Evolutionary conservation across 176 grass and related monocot species (phyloP), one percentile per base, ranked within the genome.

Genomic region (Eleusine indica): DNA sequence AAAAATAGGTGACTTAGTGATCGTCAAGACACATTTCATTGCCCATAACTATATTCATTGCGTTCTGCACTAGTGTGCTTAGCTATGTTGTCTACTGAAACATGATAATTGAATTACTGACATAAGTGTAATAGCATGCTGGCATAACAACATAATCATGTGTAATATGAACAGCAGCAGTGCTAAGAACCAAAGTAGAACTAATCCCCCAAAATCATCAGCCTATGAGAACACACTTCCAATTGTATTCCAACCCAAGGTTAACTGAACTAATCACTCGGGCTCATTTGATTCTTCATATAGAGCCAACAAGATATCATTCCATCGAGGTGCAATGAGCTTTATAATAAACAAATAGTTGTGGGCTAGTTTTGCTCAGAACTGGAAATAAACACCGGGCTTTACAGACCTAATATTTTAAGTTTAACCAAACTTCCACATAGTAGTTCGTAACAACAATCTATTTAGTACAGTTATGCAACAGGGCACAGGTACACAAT

Each of bases 1-100:
- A 49, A 17, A 10, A 73, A 88, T 37, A 82, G 70, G 56, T 54
- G 76, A 87, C 49, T 76, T 71, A 83, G 74, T 60, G 46, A 22
- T 32, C 44, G 44, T 30, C 25, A 71, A 68, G 69, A 84, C 54
- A 16, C 17, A 29, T 74, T 47, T 22, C 44, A 9, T 75, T 32
- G 70, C 1, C 3, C 43, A 75, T 38, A 9, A 14, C 35, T 14
- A 61, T 43, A 86, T 44, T 28, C 48, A 42, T 2, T 63, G 61
- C 41, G 52, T 14, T 73, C 44, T 35, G 62, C 41, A 52, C 4
- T 51, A 76, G 22, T 37, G 53, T 35, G 53, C 6, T 61, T 76
- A 16, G 4, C 16, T 54, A 82, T 7, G 37, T 25, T 71, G 5
- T 60, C 40, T 60, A 39, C 9, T 54, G 8, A 52, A 69, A 17